Base-by-base conservation (phyloP, 202 grass and related monocot genomes). In the Brachypodium distachyon region DNA sequence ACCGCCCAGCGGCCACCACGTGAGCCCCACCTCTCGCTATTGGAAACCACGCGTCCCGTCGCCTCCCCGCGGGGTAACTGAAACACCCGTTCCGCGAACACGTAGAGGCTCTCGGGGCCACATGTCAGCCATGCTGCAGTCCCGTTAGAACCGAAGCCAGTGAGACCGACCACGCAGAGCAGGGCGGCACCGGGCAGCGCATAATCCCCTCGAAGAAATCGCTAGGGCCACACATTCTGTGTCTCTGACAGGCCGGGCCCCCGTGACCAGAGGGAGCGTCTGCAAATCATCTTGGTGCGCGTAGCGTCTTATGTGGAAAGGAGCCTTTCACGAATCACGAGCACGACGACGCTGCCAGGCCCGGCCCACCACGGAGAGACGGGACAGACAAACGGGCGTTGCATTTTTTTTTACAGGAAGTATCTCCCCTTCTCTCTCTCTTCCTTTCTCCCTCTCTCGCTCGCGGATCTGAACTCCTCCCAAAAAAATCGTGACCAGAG, bases 381-480 rank as follows among this genome's bases (percentile, higher is more conserved):
- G 46, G 22, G 72, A 82, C 66, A 87, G 76, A 70, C 59, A 63
- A 78, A 83, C 84, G 31, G 84, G 79, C 85, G 33, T 58, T 32
- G 50, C 36, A 74, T 82, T 82, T 78, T 65, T 47, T 8, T 12
- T 59, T 60, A 31, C 21, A 32, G 14, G 80, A 67, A 73, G 74
- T 74, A 50, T 51, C 32, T 21, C 32, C n/a, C n/a, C n/a, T n/a
- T 51, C 70, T 79, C 71, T 61, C 25, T 53, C 75, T 79, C 77
- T 26, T 50, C 5, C 56, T 48, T 0, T 1, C 72, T 17, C 47
- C n/a, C 80, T 43, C 36, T 70, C 80, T 53, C 69, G 68, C 75
- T 55, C 44, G 44, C 81, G 81, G 86, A 88, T 88, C 86, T 88
- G 81, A 75, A 75, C 79, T 59, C 53, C 57, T n/a, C 72, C 75